Evolutionary conservation across 2,329 filamentous ascomycete genomes (phyloP), one percentile per base, ranked within the genome.

Genomic region (Fusarium redolens): DNA sequence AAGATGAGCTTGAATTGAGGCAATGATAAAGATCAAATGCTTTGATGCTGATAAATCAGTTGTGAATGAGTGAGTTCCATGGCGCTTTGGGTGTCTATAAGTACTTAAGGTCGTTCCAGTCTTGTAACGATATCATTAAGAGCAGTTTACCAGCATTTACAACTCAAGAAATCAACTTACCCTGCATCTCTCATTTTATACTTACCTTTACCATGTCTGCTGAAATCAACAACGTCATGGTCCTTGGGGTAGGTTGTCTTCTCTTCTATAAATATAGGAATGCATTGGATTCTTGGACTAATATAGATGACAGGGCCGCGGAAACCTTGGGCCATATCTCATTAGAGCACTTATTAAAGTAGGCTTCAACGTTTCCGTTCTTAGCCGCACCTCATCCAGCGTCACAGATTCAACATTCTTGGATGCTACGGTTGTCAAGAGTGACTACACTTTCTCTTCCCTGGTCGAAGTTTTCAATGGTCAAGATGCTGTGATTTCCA

Each of bases 291-390:
- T 5, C 1, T 6, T 6, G 3, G 4, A 30, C 17, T 22, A 0
- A 33, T 0, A 15, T 14, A 3, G 1, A 1, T 3, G 1, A 8
- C 1, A 67, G 65, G 64, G 65, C 0, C 64, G 65, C 4, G 65
- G 65, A 35, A 68, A 68, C 1, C 48, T 68, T 1, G 65, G 65
- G 8, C 48, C 64, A 3, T 13, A 68, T 8, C 48, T 68, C 8
- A 62, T 55, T 3, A 3, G 4, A 1, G 31, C 65, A 0, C 31
- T 68, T 0, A 5, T 62, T 0, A 20, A 50, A 8, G 5, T 37
- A 1, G 28, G 41, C 15, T 68, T 68, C n/a, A 7, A 17, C 0
- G 37, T 55, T 0, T 62, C 31, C 0, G 37, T 68, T 0, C n/a
- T 68, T 0, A 68, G 64, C 11, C 63, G 65, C 0, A 9, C 15